Conservation (phyloP, 768 basidiomycete species). For the Epithele typhae region DNA sequence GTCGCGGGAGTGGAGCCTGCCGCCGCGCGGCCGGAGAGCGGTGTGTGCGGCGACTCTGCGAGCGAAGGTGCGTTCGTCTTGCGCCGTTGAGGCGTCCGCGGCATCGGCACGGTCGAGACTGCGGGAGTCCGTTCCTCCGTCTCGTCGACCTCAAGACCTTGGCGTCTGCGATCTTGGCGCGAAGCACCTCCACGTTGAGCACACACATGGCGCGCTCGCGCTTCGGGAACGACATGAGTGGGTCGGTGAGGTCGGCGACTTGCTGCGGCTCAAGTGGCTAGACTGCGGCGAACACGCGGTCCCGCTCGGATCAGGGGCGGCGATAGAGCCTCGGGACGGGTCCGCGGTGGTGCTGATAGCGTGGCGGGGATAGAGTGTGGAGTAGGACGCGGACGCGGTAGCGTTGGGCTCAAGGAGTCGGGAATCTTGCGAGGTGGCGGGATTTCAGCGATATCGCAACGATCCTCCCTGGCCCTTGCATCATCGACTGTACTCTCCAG, state of each 20-base stretch:
- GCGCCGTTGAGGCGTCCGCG: conserved; percentile 62
- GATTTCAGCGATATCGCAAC: too few species aligned
- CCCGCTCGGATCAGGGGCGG: conserved; percentile 67
- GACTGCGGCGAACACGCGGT: conserved; percentile 69
- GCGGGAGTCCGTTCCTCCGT: conserved; percentile 41
- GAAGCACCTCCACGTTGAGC: conserved; percentile 79
- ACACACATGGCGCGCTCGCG: conserved; percentile 88
- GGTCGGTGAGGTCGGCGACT: conserved; percentile 63
- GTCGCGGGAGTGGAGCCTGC: conserved; percentile 69
- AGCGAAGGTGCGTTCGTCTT: conserved; percentile 38
- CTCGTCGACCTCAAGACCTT: conserved; percentile 73
- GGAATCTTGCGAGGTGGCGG: conserved; percentile 68
- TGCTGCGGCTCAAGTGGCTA: conserved; percentile 56
- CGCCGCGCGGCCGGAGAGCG: conserved; percentile 67
- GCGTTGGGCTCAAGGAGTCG: conserved; percentile 60
- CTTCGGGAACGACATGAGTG: conserved; percentile 84
- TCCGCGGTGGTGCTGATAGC: conserved; percentile 77
- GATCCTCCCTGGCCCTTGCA: too few species aligned
- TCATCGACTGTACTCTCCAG: too few species aligned
- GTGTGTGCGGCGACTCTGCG: conserved; percentile 60
- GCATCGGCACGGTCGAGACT: conserved; percentile 34
- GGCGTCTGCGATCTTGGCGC: conserved; percentile 76
- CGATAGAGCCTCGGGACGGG: conserved; percentile 56
- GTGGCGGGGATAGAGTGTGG: conserved; percentile 76
- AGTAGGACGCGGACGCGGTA: conserved; percentile 82